phyloP scores from a whole-genome alignment of 805 yeast species.

The Jamesozyma hellenica region DNA sequence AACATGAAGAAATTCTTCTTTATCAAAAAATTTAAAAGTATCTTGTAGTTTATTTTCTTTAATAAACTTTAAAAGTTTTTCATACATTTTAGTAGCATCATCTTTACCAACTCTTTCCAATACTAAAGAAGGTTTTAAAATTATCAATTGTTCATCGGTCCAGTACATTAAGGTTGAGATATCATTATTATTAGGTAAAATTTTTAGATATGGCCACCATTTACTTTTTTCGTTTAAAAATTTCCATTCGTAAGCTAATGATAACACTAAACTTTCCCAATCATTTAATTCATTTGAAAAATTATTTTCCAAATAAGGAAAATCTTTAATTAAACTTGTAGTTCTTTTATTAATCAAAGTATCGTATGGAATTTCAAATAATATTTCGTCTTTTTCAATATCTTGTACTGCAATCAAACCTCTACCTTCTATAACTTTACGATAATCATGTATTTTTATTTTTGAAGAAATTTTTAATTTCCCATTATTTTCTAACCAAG shows the following conservation, averaged over 20 bases:
- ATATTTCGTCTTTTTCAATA: constrained; percentile 49
- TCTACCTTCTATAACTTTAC: constrained; percentile 59
- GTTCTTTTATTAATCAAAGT: constrained; percentile 51
- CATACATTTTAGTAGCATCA: constrained; percentile 52
- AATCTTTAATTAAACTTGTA: constrained; percentile 35
- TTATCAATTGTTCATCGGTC: constrained; percentile 48
- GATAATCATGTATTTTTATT: constrained; percentile 49
- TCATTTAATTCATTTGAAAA: constrained; percentile 37
- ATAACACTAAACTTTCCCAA: constrained; percentile 72
- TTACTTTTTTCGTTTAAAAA: constrained; percentile 36
- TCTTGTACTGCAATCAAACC: constrained; percentile 59
- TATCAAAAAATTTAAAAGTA: constrained; percentile 31
- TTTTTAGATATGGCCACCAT: constrained; percentile 64
- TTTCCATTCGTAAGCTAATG: constrained; percentile 52
- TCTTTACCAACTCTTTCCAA: constrained; percentile 60
- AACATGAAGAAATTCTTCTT: constrained; percentile 55
- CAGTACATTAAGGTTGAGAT: constrained; percentile 75
- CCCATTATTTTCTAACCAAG: constrained; percentile 37
- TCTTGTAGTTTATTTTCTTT: constrained; percentile 18
- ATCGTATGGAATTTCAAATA: constrained; percentile 60
- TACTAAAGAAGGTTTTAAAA: constrained; percentile 61
- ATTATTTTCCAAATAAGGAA: constrained; percentile 24
- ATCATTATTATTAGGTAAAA: constrained; percentile 45
- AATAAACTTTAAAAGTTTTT: constrained; percentile 24
- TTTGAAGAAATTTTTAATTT: constrained; percentile 43